phyloP scores from a whole-genome alignment of 169 alveolate genomes.

The Plasmodium falciparum region DNA sequence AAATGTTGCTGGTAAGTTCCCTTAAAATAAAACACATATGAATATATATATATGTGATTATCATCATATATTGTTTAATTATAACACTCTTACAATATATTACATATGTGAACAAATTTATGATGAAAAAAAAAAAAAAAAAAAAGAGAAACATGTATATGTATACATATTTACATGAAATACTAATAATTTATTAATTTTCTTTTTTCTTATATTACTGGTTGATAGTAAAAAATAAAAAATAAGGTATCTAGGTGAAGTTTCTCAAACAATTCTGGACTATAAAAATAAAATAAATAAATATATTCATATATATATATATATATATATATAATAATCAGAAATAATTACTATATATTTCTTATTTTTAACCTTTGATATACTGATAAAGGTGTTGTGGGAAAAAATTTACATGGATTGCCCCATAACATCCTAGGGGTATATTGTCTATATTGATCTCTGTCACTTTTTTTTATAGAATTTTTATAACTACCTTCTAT shows the following conservation, averaged over 20 bases:
- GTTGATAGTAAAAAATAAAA: constrained; percentile 81
- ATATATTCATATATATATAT: background rate
- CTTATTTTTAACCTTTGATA: constrained; percentile 38
- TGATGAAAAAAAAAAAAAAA: no score
- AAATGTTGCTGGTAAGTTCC: constrained; percentile 79
- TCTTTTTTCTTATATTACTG: constrained; percentile 52
- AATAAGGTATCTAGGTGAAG: constrained; percentile 81
- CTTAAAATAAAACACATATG: constrained; percentile 12
- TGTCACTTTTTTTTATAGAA: constrained; percentile 68
- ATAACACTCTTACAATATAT: background rate
- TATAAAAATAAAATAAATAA: background rate
- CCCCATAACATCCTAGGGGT: constrained; percentile 66
- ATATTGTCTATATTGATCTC: constrained; percentile 65
- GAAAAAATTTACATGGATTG: constrained; percentile 62
- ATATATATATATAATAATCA: background rate
- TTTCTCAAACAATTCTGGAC: constrained; percentile 70
- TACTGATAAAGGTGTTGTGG: constrained; percentile 48
- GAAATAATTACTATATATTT: background rate
- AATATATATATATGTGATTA: background rate
- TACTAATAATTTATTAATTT: no score
- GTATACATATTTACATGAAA: no score
- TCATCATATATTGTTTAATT: background rate
- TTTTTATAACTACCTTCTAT: constrained; percentile 62
- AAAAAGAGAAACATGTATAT: no score
- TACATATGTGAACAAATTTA: background rate